Percentiles rank a stretch among this genome's conserved stretches.
phyloP scores from a whole-genome alignment of 495 filamentous ascomycete species.

The Penicillium riverlandense region DNA sequence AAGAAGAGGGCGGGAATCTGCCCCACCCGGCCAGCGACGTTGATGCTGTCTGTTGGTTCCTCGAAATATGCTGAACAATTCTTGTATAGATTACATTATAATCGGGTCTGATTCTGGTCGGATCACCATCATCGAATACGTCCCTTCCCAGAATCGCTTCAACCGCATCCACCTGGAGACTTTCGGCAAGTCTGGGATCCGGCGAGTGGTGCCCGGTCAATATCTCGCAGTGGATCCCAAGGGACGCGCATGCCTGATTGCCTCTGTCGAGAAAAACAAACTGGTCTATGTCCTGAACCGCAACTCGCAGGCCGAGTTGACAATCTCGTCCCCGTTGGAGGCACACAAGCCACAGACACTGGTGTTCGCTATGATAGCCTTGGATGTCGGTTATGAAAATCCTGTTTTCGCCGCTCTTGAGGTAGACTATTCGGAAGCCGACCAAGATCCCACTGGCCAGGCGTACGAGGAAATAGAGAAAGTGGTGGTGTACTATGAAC shows the following conservation, averaged over 20 bases:
- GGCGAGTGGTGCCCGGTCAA: conserved; percentile 89
- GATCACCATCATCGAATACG: conserved; percentile 89
- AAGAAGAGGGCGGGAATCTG: conserved; percentile 25
- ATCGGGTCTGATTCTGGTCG: conserved; percentile 93
- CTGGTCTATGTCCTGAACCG: conserved; percentile 98
- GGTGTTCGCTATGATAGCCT: conserved; percentile 74
- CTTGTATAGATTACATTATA: conserved; percentile 80
- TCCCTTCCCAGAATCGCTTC: conserved; percentile 79
- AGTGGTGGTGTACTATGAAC: conserved; percentile 89
- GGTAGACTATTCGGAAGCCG: conserved; percentile 84
- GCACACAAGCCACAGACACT: conserved; percentile 93
- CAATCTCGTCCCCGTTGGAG: conserved; percentile 95
- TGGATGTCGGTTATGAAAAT: conserved; percentile 96
- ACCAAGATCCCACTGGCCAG: conserved; percentile 83
- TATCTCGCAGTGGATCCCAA: conserved; percentile 93
- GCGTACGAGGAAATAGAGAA: conserved; percentile 80
- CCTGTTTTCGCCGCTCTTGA: conserved; percentile 93
- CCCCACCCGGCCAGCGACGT: conserved; percentile 32
- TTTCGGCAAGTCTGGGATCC: conserved; percentile 94
- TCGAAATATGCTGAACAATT: conserved; percentile 53
- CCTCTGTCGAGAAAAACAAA: conserved; percentile 97
- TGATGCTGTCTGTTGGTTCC: conserved; percentile 21
- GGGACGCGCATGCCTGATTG: conserved; percentile 88
- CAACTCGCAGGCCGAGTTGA: conserved; percentile 86
- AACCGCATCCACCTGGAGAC: conserved; percentile 89